Percentiles rank a stretch among this genome's conserved stretches.
Conservation (phyloP, 345 rosid genomes). For the Eutrema japonicum region DNA sequence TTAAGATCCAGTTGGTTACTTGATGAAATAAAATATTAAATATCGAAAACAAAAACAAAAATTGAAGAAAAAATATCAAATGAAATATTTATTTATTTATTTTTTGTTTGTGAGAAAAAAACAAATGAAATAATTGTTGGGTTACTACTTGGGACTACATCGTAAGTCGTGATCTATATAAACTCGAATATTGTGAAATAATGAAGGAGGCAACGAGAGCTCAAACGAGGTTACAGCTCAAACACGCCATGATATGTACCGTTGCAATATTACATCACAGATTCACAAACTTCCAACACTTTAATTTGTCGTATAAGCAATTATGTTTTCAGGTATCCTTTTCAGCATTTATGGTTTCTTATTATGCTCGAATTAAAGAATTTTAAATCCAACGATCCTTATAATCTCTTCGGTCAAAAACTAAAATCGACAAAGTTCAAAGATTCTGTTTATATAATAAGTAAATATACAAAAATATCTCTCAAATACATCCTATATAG, state of each 20-base stretch:
- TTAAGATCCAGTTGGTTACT: background rate
- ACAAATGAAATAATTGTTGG: background rate
- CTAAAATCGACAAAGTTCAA: background rate
- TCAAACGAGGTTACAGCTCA: conserved; percentile 15
- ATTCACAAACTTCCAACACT: conserved; percentile 41
- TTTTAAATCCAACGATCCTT: background rate
- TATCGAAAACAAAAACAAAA: background rate
- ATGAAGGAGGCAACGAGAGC: background rate
- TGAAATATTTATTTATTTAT: background rate
- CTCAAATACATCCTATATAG: background rate
- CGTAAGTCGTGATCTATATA: conserved; percentile 16
- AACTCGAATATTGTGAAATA: conserved; percentile 5
- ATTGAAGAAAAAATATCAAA: background rate
- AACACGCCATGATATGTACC: conserved; percentile 20
- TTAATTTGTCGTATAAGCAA: conserved; percentile 39
- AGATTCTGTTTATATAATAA: too few relatives aligned
- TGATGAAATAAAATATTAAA: background rate
- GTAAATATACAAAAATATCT: background rate
- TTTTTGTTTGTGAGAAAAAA: background rate
- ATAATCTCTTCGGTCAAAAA: background rate
- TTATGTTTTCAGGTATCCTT: conserved; percentile 31
- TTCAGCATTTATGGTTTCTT: conserved; percentile 33
- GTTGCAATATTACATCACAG: conserved; percentile 28
- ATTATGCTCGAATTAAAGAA: background rate
- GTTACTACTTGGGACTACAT: background rate